Conservation (phyloP, 495 filamentous ascomycete species). For the Penicillium taxi region DNA sequence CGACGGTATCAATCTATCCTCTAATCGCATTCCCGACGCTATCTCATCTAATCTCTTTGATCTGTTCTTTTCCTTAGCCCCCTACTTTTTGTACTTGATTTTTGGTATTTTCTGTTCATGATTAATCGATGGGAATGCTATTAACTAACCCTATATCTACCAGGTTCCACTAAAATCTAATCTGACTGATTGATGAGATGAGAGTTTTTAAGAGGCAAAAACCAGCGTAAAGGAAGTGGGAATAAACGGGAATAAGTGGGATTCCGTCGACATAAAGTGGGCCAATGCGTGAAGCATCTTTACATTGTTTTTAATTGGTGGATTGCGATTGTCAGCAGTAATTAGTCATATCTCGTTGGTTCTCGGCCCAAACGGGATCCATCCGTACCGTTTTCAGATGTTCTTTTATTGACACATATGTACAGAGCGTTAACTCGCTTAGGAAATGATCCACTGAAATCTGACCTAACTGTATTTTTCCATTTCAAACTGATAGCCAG, state of each 20-base stretch:
- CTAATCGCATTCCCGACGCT: conserved; percentile 17
- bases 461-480: too few species aligned
- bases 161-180: too few species aligned
- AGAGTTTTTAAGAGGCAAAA: too few species aligned
- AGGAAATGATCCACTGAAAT: too few species aligned
- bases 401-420: too few species aligned
- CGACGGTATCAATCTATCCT: conserved; percentile 22
- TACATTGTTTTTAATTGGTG: conserved; percentile 19
- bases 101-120: conserved; percentile 7
- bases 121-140: too few species aligned
- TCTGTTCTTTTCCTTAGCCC: conserved; percentile 2
- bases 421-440: not conserved
- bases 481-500: too few species aligned
- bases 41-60: conserved; percentile 20
- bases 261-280: too few species aligned
- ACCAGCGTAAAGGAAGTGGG: conserved; percentile 13
- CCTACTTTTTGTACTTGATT: conserved; percentile 3
- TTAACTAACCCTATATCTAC: too few species aligned
- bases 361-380: conserved; percentile 4
- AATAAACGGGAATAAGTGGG: too few species aligned
- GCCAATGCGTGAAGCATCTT: conserved; percentile 22
- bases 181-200: too few species aligned
- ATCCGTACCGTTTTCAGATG: too few species aligned
- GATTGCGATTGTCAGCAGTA: conserved; percentile 19
- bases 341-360: conserved; percentile 21